Percentiles rank a stretch among this genome's conserved stretches.
Conservation (phyloP, 208 protist species). For the Trypanosoma rangeli region DNA sequence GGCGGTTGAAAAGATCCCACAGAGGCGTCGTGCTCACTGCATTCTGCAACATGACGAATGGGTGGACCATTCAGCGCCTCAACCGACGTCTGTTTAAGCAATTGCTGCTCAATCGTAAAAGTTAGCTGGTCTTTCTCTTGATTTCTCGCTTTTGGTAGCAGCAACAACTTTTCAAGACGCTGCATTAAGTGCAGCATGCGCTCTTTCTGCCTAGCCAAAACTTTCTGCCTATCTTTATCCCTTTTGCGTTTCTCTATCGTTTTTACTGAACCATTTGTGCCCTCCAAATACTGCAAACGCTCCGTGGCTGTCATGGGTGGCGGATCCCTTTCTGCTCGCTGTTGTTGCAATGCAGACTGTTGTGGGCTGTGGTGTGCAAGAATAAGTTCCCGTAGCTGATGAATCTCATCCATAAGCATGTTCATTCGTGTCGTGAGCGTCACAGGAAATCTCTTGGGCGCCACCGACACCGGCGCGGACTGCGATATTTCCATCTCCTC, state of each 20-base stretch:
- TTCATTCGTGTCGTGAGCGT: background rate
- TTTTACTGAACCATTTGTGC: background rate
- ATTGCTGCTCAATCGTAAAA: background rate
- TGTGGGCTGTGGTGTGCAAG: background rate
- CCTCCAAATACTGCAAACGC: background rate
- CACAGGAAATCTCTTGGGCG: background rate
- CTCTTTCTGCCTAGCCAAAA: background rate
- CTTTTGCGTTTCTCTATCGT: background rate
- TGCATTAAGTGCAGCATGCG: background rate
- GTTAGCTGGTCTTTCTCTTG: background rate
- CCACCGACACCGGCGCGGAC: background rate
- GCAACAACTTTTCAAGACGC: slow-evolving; percentile 2
- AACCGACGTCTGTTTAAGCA: background rate
- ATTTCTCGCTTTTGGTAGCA: background rate
- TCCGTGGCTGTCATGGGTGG: too few relatives aligned
- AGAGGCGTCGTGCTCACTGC: background rate
- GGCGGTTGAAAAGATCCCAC: background rate
- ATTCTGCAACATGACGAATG: background rate
- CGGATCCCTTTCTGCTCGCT: background rate
- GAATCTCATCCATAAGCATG: slow-evolving; percentile 14
- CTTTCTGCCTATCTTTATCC: background rate
- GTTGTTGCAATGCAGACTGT: background rate
- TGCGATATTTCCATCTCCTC: background rate
- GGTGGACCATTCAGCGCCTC: background rate
- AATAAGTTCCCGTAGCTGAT: slow-evolving; percentile 9